phyloP scores from a whole-genome alignment of 2,329 filamentous ascomycete species.

The Cryoendolithus antarcticus region DNA sequence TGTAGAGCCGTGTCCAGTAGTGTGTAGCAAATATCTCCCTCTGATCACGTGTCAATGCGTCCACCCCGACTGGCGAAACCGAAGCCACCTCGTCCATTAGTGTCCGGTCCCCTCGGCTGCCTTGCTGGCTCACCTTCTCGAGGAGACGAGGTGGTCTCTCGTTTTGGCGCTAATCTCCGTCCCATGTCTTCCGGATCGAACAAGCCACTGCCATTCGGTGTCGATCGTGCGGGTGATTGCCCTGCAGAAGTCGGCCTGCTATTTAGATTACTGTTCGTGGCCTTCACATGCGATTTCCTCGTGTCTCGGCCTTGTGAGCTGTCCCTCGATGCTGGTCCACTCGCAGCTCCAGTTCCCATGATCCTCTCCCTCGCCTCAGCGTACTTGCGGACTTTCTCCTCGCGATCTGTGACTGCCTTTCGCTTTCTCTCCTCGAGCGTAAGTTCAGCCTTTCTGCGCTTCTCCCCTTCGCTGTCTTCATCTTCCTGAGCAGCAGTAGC shows the following conservation, averaged over 20 bases:
- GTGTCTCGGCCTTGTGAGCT: conserved; percentile 19
- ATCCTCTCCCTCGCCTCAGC: conserved; percentile 80
- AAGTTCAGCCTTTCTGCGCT: conserved; percentile 47
- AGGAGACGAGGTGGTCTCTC: conserved; percentile 30
- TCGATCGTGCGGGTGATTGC: conserved; percentile 24
- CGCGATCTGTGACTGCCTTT: conserved; percentile 64
- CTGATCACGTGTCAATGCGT: conserved; percentile 1
- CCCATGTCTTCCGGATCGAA: conserved; percentile 64
- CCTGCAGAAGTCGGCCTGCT: conserved; percentile 22
- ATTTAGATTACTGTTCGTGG: conserved; percentile 23
- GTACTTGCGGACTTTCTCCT: conserved; percentile 84
- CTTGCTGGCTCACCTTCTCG: conserved; percentile 58
- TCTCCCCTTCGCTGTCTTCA: conserved; percentile 55
- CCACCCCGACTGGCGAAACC: conserved; percentile 19
- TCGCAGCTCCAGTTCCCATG: conserved; percentile 49
- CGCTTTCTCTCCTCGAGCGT: conserved; percentile 66
- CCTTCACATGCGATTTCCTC: conserved; percentile 12
- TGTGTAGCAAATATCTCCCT: too few species aligned
- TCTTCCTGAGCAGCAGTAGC: conserved; percentile 36
- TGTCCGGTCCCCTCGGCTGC: conserved; percentile 65
- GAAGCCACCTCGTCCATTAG: conserved; percentile 63
- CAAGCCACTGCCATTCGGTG: conserved; percentile 39
- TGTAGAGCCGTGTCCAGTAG: too few species aligned
- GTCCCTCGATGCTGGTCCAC: conserved; percentile 13
- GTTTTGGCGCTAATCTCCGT: conserved; percentile 39